phyloP scores from a whole-genome alignment of 2,329 filamentous ascomycete genomes.

The Colletotrichum trifolii region DNA sequence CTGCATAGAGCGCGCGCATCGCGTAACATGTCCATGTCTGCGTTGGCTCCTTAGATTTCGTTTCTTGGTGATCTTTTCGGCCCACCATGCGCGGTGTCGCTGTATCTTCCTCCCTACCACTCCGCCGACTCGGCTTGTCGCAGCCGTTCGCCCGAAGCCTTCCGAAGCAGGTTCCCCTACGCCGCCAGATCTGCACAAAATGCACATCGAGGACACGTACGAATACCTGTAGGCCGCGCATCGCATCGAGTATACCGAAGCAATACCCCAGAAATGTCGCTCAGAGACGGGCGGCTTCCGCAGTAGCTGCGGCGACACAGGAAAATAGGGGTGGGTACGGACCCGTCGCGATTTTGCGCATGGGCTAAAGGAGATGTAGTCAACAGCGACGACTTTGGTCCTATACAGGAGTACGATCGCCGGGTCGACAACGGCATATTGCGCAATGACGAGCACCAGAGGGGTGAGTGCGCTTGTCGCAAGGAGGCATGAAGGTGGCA shows the following conservation, averaged over 20 bases:
- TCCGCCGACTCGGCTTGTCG: conserved; percentile 21
- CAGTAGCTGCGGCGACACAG: conserved; percentile 28
- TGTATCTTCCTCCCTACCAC: conserved; percentile 16
- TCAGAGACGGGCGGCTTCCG: conserved; percentile 31
- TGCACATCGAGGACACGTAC: conserved; percentile 9
- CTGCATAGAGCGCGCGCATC: conserved; percentile 27
- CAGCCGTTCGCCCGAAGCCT: conserved; percentile 21
- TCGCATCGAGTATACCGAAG: neutral
- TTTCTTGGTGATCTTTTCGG: conserved; percentile 8
- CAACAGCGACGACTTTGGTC: conserved; percentile 64
- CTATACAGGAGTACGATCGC: conserved; percentile 87
- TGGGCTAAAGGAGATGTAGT: conserved; percentile 21
- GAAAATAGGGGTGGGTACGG: conserved; percentile 20
- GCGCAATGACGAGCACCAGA: conserved; percentile 89
- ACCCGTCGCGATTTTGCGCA: neutral
- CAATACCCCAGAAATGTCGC: conserved; percentile 4
- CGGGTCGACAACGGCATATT: conserved; percentile 80
- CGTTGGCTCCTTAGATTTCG: conserved; percentile 17
- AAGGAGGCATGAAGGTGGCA: too few relatives aligned
- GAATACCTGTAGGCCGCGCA: neutral
- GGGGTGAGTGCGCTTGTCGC: conserved; percentile 65
- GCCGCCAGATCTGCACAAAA: conserved; percentile 18
- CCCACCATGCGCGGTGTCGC: conserved; percentile 28
- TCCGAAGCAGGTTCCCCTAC: conserved; percentile 7
- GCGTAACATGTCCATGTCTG: conserved; percentile 26